phyloP scores from a whole-genome alignment of 345 rosid genomes.

The Ricinus communis region DNA sequence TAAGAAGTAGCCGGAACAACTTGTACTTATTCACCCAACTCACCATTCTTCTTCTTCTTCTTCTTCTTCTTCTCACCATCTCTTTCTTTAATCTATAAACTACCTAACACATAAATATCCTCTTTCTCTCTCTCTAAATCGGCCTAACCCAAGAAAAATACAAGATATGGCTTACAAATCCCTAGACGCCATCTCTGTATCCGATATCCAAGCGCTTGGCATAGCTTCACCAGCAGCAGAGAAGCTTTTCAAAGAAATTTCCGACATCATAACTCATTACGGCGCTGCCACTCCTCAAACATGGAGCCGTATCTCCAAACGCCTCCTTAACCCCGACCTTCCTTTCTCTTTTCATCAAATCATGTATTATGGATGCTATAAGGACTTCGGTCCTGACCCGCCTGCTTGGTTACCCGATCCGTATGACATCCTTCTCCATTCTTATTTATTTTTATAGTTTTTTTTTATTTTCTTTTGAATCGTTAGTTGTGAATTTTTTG shows the following conservation, averaged over 20 bases:
- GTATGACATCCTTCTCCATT: conserved; percentile 31
- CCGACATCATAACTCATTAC: conserved; percentile 35
- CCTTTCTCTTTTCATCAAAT: conserved; percentile 88
- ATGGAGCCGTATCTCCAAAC: conserved; percentile 57
- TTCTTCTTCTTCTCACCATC: no score
- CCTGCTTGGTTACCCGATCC: conserved; percentile 90
- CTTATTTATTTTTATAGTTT: neutral
- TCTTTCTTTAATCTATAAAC: no score
- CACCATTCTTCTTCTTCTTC: no score
- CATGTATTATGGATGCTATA: conserved; percentile 83
- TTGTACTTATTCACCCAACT: no score
- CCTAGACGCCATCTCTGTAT: conserved; percentile 44
- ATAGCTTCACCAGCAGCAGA: conserved; percentile 38
- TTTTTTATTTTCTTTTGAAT: neutral
- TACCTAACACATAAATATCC: neutral
- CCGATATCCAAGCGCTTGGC: conserved; percentile 68
- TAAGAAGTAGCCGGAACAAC: neutral
- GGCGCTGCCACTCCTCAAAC: conserved; percentile 46
- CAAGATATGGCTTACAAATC: conserved; percentile 56
- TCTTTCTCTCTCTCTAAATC: neutral
- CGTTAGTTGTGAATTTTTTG: no score
- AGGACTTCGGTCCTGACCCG: conserved; percentile 77
- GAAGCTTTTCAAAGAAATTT: conserved; percentile 42
- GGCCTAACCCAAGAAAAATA: neutral
- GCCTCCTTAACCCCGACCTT: conserved; percentile 60